phyloP scores from a whole-genome alignment of 2,329 filamentous ascomycete species.

The Botrytis aclada region DNA sequence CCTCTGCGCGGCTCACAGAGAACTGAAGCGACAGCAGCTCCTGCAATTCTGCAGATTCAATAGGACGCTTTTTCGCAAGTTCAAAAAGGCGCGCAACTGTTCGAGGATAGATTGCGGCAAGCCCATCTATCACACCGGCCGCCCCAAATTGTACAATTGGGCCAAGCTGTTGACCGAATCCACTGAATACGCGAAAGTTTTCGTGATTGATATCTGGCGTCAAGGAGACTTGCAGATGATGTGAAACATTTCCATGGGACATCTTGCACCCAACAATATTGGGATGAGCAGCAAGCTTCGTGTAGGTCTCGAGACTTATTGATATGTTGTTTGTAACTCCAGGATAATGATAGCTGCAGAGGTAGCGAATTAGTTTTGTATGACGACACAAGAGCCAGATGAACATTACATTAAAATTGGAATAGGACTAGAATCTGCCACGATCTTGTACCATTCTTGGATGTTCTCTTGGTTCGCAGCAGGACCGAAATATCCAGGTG shows the following conservation, averaged over 20 bases:
- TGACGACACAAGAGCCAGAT: neutral
- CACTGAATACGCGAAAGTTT: conserved; percentile 58
- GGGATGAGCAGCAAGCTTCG: conserved; percentile 52
- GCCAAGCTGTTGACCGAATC: conserved; percentile 9
- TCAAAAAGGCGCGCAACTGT: conserved; percentile 55
- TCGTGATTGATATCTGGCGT: conserved; percentile 55
- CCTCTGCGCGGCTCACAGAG: conserved; percentile 56
- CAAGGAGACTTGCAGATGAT: conserved; percentile 57
- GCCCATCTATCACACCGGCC: conserved; percentile 57
- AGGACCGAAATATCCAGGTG: conserved; percentile 53
- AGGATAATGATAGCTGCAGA: conserved; percentile 50
- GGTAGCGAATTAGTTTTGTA: neutral
- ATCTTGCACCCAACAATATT: conserved; percentile 68
- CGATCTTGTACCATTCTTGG: conserved; percentile 55
- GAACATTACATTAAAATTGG: conserved; percentile 55
- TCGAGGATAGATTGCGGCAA: conserved; percentile 60
- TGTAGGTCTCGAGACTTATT: conserved; percentile 55
- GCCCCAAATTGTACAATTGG: conserved; percentile 15
- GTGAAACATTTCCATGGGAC: conserved; percentile 61
- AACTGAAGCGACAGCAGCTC: conserved; percentile 53
- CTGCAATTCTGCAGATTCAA: conserved; percentile 42
- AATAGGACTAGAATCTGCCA: conserved; percentile 57
- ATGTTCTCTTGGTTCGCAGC: conserved; percentile 51
- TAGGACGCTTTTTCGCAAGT: conserved; percentile 41
- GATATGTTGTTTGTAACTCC: conserved; percentile 62